These are phyloP conservation scores for Wickerhamia fluorescens DNA, from an alignment of 805 yeast genomes.

Conservation along the genomic window DNA sequence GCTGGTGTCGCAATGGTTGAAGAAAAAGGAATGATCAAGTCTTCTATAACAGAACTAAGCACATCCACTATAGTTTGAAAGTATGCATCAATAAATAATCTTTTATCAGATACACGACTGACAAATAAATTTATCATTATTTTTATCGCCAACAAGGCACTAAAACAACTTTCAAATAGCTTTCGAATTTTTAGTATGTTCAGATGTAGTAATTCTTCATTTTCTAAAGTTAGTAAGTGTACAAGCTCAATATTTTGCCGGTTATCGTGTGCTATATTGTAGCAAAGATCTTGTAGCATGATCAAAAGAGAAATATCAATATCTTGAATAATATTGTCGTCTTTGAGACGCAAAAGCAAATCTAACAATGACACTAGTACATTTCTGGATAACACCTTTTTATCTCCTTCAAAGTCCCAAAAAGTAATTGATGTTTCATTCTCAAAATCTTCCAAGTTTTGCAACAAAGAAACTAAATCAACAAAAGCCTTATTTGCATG, in stretches of 20 bases:
- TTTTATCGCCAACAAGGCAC: slow-evolving; percentile 18
- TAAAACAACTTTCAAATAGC: slow-evolving; percentile 9
- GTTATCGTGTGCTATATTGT: slow-evolving; percentile 14
- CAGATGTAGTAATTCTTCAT: too few relatives aligned
- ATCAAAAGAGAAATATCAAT: slow-evolving; percentile 11
- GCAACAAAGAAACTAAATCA: slow-evolving; percentile 1
- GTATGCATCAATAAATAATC: slow-evolving; percentile 40
- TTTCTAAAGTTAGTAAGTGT: too few relatives aligned
- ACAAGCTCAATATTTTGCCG: slow-evolving; percentile 1
- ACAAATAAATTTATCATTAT: slow-evolving; percentile 36
- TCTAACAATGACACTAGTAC: slow-evolving; percentile 12
- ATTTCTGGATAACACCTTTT: slow-evolving; percentile 1
- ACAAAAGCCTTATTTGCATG: slow-evolving; percentile 2
- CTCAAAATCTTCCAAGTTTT: slow-evolving; percentile 2
- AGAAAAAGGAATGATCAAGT: slow-evolving; percentile 15
- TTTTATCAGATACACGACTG: slow-evolving; percentile 34
- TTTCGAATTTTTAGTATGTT: too few relatives aligned
- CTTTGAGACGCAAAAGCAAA: slow-evolving; percentile 19
- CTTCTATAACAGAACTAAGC: slow-evolving; percentile 25
- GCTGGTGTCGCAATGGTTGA: slow-evolving; percentile 2
- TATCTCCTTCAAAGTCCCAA: neutral
- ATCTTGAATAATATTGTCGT: slow-evolving; percentile 7
- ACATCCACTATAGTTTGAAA: slow-evolving; percentile 35
- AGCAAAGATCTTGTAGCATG: slow-evolving; percentile 20
- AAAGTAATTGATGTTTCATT: too few relatives aligned